Evolutionary conservation across 1,284 basidiomycete species (phyloP), one percentile per base, ranked within the genome.

Genomic region (Pseudozyma pruni): DNA sequence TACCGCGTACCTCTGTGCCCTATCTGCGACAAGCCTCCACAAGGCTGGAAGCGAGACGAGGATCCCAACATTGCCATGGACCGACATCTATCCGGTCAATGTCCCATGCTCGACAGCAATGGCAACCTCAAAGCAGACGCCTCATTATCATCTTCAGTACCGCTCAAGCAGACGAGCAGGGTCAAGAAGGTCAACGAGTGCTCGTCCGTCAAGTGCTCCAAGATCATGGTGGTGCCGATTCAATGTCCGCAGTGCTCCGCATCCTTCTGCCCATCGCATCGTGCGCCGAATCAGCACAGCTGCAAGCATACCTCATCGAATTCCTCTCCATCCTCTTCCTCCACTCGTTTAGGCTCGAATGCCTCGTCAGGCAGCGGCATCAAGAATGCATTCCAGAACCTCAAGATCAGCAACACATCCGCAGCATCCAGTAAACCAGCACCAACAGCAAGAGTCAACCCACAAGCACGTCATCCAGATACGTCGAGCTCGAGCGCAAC

Each of bases 11-110:
- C 76, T 1, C 56, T 77, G 14, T 79, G 76, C 50, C 76, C 76
- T 6, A 62, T 77, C 40, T 79, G 76, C 46, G 62, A 77, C 53
- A 59, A 71, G 35, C 75, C 76, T 20, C 75, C 75, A 2, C 46
- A 49, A 17, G 59, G 69, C 2, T 79, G 76, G 76, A 70, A 63
- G 56, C 54, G 76, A 9, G 74, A 69, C 31, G 61, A 79, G 49
- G 76, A 79, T 55, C 72, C 76, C 17, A 77, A 77, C 66, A 64
- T 77, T 42, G 75, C 73, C 25, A 77, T 79, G 75, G 67, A 75
- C 20, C 58, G 59, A n/a, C 76, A 79, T 29, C 60, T 79, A 3
- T 52, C 58, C 20, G 69, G 70, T 17, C 52, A 62, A 23, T 77
- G 75, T 38, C 57, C 64, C 25, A 72, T 66, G 49, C 56, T 77